These are phyloP conservation scores for Coccomyxa subellipsoidea DNA, from an alignment of 163 green algal species.

Conservation along the genomic window DNA sequence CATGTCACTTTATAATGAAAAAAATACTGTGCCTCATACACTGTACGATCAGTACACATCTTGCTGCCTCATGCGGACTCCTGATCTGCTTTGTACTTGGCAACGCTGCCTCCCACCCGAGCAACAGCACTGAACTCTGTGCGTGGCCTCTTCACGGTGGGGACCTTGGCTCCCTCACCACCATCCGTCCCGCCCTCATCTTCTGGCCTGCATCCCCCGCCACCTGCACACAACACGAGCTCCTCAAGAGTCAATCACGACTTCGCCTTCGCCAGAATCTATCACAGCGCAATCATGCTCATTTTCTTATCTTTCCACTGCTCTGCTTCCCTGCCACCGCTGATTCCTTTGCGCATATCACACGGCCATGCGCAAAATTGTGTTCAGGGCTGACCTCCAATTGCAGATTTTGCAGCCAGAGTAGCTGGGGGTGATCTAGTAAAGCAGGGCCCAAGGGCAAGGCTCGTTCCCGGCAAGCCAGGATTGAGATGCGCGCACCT, in stretches of 20 bases:
- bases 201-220: constrained; percentile 15
- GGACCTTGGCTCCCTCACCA: neutral
- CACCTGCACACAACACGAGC: neutral
- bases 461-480: too few relatives aligned
- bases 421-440: too few relatives aligned
- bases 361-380: too few relatives aligned
- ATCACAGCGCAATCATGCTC: too few relatives aligned
- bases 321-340: too few relatives aligned
- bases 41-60: neutral
- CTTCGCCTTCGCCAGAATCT: too few relatives aligned
- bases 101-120: constrained; percentile 7
- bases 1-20: too few relatives aligned
- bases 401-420: too few relatives aligned
- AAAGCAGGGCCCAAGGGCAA: too few relatives aligned
- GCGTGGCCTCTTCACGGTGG: neutral
- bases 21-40: neutral
- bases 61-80: neutral
- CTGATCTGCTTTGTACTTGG: constrained; percentile 21
- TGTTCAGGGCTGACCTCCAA: too few relatives aligned
- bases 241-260: neutral
- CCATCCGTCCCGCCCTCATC: constrained; percentile 5
- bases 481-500: constrained; percentile 36
- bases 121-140: constrained; percentile 15
- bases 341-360: too few relatives aligned
- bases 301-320: too few relatives aligned